phyloP scores from a whole-genome alignment of 164 flowering plant genomes.

The Cinnamomum chago region DNA sequence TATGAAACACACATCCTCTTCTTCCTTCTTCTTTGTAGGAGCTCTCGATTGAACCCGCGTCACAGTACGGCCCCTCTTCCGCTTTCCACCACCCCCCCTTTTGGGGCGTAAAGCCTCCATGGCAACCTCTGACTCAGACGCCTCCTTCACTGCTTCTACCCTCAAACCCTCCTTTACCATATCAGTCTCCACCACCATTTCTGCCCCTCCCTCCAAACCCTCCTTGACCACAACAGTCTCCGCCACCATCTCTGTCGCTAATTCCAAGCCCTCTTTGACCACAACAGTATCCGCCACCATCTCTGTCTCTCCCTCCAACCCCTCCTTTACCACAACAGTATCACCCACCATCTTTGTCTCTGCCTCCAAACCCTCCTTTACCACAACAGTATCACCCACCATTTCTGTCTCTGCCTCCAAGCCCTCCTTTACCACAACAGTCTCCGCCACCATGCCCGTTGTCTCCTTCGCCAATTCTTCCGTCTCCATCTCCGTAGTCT shows the following conservation, averaged over 20 bases:
- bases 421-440: not conserved
- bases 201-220: not conserved
- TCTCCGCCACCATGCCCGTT: not conserved
- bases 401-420: not conserved
- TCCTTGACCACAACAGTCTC: not conserved
- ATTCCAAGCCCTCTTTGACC: not conserved
- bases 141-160: not conserved
- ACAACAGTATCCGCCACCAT: not conserved
- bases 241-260: not conserved
- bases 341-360: not conserved
- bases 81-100: constrained; percentile 36
- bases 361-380: not conserved
- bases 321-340: not conserved
- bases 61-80: constrained; percentile 54
- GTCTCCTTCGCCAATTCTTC: not conserved
- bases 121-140: not conserved
- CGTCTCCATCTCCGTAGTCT: not conserved
- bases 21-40: constrained; percentile 38
- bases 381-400: not conserved
- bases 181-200: not conserved
- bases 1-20: constrained; percentile 87
- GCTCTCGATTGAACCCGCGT: constrained; percentile 19
- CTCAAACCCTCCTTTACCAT: not conserved
- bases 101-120: constrained; percentile 9
- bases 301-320: not conserved